Base-by-base conservation (phyloP, 768 basidiomycete genomes). In the Tulasnella sp. region DNA sequence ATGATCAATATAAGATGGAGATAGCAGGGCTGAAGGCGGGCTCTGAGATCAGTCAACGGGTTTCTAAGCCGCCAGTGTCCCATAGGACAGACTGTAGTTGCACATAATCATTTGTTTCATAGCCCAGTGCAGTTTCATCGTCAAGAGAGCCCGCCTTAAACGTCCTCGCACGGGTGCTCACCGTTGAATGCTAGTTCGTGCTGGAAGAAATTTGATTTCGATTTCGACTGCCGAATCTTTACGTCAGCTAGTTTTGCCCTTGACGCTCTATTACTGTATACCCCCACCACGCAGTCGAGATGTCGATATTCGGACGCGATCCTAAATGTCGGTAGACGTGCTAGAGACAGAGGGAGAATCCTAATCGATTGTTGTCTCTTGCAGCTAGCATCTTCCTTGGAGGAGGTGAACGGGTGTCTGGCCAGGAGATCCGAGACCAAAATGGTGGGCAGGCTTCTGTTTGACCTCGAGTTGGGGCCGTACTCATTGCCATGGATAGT, bases 391-490 rank as follows among this genome's bases (percentile, higher is more conserved):
- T 88, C 19, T 96, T 97, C 70, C 76, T 97, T 17, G 93, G 93
- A 57, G 34, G 34, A 38, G 94, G 94, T 25, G 88, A 94, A 73
- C 78, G 93, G 66, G 84, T 92, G 17, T 87, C 88, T 64, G 93
- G 94, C 2, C 92, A 93, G 70, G 94, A 96, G 69, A 88, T 98
- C 59, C 81, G 93, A 63, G 92, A 96, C 74, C 91, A 93, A 73
- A 94, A 96, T 85, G 92, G 92, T 91, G 15, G 27, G 54, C 57
- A 38, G 43, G 48, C 30, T 31, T 56, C 62, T 38, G 59, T 41
- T 66, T 44, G 19, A 46, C 46, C 44, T 59, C 66, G 60, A 60
- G 61, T 17, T 55, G 58, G 48, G 63, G 58, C 17, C n/a, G 34
- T 53, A 53, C 38, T 56, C 27, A 41, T 3, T n/a, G 17, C 15